Base-by-base conservation (phyloP, 805 yeast genomes). In the Ogataea henricii region DNA sequence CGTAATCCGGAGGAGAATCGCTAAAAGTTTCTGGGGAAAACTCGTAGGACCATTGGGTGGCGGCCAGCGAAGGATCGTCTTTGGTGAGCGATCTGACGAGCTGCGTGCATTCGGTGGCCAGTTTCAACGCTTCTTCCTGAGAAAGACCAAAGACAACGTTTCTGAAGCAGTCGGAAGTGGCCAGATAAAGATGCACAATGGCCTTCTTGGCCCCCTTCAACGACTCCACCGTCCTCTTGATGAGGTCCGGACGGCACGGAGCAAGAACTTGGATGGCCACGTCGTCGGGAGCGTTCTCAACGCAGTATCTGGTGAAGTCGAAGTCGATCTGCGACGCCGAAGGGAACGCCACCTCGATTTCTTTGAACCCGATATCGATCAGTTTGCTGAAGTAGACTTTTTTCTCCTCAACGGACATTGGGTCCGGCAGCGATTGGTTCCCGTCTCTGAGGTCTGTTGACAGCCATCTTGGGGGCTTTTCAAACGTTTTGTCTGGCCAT, bases 391-490 rank as follows among this genome's bases (percentile, higher is more conserved):
- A 85, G 64, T 85, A 85, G 57, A 79, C 82, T 61, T 84, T 83
- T 68, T 85, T 85, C 65, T 85, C 87, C 38, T 75, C 81, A 14
- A 85, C 79, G 7, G 85, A 75, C 92, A 85, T 85, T 22, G 92
- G 92, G 68, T 85, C 92, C 22, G 92, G 92, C 48, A 85, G 72
- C n/a, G 90, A 81, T 65, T 85, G 92, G 67, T 85, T 85, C 53
- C 92, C 92, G 62, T 85, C 92, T 72, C 92, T 78, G 53, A 85
- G 74, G 66, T 85, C 92, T 1, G 92, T 85, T 4, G 89, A 80
- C 43, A 85, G 73, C 92, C 92, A 85, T 64, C 90, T 75, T 51
- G 92, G 92, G 3, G 90, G 85, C 63, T 81, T 82, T 38, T 78
- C 77, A 58, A 85, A 81, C 33, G 75, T 66, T 35, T 80, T 81